A percentile compares a stretch with the other conserved stretches of the same genome.
Conservation (phyloP, 2,329 filamentous ascomycete genomes). For the Fusarium camptoceras region DNA sequence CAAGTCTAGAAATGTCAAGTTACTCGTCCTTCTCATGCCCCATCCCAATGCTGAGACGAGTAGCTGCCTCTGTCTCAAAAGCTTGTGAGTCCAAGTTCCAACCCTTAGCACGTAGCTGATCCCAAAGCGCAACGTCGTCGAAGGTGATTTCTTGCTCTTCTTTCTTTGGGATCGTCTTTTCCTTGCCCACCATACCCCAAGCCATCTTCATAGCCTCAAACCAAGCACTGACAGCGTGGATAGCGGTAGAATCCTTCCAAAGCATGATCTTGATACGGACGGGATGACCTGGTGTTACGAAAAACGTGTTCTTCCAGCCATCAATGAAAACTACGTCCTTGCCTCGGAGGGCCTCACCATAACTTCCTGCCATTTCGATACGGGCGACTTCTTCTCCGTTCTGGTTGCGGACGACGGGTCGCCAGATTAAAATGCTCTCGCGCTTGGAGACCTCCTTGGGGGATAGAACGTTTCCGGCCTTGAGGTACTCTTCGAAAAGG, state of each 20-base stretch:
- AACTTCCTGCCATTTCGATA: slow-evolving; percentile 58
- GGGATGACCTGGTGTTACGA: slow-evolving; percentile 44
- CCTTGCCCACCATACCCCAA: slow-evolving; percentile 47
- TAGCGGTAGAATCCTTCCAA: slow-evolving; percentile 46
- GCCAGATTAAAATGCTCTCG: slow-evolving; percentile 71
- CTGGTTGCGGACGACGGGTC: slow-evolving; percentile 48
- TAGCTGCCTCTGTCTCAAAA: slow-evolving; percentile 53
- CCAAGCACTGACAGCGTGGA: slow-evolving; percentile 53
- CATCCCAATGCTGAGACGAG: slow-evolving; percentile 47
- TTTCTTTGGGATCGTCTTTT: slow-evolving; percentile 31
- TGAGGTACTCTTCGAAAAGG: slow-evolving; percentile 71
- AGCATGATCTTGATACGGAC: slow-evolving; percentile 53
- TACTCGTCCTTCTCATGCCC: slow-evolving; percentile 46
- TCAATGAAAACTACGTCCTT: slow-evolving; percentile 43
- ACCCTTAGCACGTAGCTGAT: slow-evolving; percentile 45
- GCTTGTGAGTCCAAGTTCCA: slow-evolving; percentile 53
- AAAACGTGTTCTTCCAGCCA: slow-evolving; percentile 46
- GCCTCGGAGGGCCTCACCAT: slow-evolving; percentile 49
- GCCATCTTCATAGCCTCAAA: slow-evolving; percentile 54
- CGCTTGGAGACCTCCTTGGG: slow-evolving; percentile 73
- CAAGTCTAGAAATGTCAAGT: background rate
- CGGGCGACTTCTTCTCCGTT: slow-evolving; percentile 45
- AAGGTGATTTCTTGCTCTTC: slow-evolving; percentile 3
- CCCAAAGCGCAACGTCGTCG: slow-evolving; percentile 46
- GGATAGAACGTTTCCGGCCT: slow-evolving; percentile 63